These are phyloP conservation scores for Dendrostoma leiphaemia DNA, from an alignment of 2,329 filamentous ascomycete species.

Conservation along the genomic window DNA sequence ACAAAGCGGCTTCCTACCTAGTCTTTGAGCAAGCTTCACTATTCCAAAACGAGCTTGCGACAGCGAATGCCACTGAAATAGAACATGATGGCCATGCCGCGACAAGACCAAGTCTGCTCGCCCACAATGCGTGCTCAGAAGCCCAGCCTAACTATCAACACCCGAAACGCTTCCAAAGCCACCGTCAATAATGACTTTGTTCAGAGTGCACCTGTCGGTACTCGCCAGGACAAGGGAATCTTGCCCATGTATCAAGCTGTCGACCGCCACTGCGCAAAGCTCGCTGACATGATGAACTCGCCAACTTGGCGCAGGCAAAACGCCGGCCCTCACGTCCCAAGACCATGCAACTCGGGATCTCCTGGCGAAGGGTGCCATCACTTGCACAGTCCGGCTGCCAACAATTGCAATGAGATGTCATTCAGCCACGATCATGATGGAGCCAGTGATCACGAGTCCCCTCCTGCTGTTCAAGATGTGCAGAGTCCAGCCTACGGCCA, in stretches of 20 bases:
- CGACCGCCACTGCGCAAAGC: conserved; percentile 13
- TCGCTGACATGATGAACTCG: conserved; percentile 16
- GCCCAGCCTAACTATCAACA: conserved; percentile 13
- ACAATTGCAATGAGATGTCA: not conserved
- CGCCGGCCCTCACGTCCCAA: not conserved
- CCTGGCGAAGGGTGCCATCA: not conserved
- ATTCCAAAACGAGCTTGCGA: not conserved
- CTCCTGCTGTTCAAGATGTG: not conserved
- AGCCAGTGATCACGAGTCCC: not conserved
- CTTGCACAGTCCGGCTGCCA: not conserved
- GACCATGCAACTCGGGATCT: not conserved
- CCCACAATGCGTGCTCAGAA: not conserved
- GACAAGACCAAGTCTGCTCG: not conserved
- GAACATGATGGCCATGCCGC: not conserved
- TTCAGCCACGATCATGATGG: not conserved
- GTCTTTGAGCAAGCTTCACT: not conserved
- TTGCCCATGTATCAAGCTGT: conserved; percentile 5
- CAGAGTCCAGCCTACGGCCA: not conserved
- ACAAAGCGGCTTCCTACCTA: not conserved
- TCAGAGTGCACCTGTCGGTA: conserved; percentile 15
- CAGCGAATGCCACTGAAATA: not conserved
- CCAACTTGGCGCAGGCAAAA: conserved; percentile 17
- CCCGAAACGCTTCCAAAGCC: not conserved
- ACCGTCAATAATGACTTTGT: not conserved
- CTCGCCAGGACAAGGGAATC: conserved; percentile 9